A percentile compares a stretch with the other conserved stretches of the same genome.
These are phyloP conservation scores for Gossypium lobatum DNA, from an alignment of 441 rosid genomes.

Conservation along the genomic window DNA sequence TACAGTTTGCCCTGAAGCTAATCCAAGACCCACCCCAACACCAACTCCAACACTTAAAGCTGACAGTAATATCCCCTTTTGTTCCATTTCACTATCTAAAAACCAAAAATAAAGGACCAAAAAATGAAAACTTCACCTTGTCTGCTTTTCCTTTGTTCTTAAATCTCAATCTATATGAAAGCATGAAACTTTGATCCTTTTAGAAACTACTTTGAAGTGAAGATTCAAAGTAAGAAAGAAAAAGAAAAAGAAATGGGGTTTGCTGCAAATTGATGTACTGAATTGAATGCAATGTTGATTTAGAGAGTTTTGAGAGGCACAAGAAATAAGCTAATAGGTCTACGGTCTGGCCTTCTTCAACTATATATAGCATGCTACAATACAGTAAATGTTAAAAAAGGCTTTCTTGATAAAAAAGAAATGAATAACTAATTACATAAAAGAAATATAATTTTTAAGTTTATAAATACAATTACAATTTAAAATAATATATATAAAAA, in stretches of 20 bases:
- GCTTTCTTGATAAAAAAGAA: slow-evolving; percentile 15
- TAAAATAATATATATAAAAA: too few relatives aligned
- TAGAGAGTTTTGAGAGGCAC: slow-evolving; percentile 25
- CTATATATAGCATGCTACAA: slow-evolving; percentile 39
- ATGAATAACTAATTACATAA: neutral
- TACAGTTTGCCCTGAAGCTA: slow-evolving; percentile 71
- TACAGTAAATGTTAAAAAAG: slow-evolving; percentile 23
- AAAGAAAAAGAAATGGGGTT: neutral
- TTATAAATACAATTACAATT: neutral
- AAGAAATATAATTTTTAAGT: too few relatives aligned
- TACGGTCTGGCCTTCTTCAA: slow-evolving; percentile 29
- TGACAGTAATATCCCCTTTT: slow-evolving; percentile 59
- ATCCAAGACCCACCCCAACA: slow-evolving; percentile 70
- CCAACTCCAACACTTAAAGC: slow-evolving; percentile 89
- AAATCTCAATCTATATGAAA: neutral
- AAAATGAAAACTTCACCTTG: neutral
- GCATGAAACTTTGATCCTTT: neutral
- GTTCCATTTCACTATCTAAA: slow-evolving; percentile 50
- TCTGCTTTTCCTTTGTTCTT: slow-evolving; percentile 4
- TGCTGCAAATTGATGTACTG: slow-evolving; percentile 11
- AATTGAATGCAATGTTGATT: slow-evolving; percentile 25
- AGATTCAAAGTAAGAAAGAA: neutral
- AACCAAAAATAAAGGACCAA: neutral
- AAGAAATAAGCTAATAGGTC: slow-evolving; percentile 17
- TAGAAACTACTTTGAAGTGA: neutral